phyloP scores from a whole-genome alignment of 768 basidiomycete species.

The Suillus americanus region DNA sequence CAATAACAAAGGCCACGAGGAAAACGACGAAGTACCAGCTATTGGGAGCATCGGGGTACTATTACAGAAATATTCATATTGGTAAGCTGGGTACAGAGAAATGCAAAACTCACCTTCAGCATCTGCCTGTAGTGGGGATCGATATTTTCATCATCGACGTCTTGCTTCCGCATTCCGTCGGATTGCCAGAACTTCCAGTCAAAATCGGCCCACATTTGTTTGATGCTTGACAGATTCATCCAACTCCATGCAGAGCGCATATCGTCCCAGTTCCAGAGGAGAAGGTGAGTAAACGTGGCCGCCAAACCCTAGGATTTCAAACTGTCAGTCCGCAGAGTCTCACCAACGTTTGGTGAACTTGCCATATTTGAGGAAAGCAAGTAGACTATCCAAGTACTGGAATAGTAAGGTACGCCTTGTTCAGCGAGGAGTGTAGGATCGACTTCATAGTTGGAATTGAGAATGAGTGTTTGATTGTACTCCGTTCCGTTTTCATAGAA shows the following conservation, averaged over 20 bases:
- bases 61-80: not conserved
- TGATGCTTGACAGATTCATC: constrained; percentile 35
- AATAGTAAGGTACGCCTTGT: constrained; percentile 40
- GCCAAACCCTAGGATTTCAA: constrained; percentile 33
- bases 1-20: not conserved
- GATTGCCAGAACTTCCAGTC: constrained; percentile 45
- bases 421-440: constrained; percentile 39
- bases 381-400: constrained; percentile 47
- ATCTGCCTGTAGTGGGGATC: constrained; percentile 54
- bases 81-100: not conserved
- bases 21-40: constrained; percentile 24
- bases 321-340: not conserved
- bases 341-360: not conserved
- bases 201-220: constrained; percentile 33
- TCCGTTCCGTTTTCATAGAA: constrained; percentile 47
- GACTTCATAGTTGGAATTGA: constrained; percentile 39
- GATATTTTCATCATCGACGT: constrained; percentile 28
- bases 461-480: constrained; percentile 49
- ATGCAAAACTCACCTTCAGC: constrained; percentile 38
- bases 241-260: constrained; percentile 41
- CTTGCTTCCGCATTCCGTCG: constrained; percentile 36
- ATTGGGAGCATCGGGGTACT: constrained; percentile 25
- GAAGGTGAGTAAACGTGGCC: constrained; percentile 47
- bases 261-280: constrained; percentile 47
- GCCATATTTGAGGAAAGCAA: constrained; percentile 42